Evolutionary conservation across 2,329 filamentous ascomycete species (phyloP).

Genomic region (Penicillium sp.): DNA sequence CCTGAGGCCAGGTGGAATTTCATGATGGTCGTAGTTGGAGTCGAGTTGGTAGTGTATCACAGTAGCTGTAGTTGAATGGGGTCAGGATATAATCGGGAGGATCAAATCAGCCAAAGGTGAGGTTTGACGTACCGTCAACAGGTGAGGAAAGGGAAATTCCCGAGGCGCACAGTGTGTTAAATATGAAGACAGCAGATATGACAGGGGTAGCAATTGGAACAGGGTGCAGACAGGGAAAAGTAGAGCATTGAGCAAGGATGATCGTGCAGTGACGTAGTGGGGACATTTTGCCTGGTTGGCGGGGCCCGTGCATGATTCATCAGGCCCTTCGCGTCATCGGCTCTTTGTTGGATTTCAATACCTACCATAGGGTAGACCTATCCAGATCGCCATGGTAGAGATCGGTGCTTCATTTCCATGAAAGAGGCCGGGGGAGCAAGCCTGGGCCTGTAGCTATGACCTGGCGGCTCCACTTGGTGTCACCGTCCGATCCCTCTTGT

Average conservation of each 20-base stretch:
- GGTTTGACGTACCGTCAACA: slow-evolving; percentile 4
- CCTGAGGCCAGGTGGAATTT: slow-evolving; percentile 72
- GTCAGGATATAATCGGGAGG: slow-evolving; percentile 3
- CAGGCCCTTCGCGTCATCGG: slow-evolving; percentile 21
- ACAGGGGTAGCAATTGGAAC: not conserved
- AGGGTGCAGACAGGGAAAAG: slow-evolving; percentile 19
- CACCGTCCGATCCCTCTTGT: not conserved
- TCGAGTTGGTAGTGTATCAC: not conserved
- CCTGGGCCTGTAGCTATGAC: not conserved
- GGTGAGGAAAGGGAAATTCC: not conserved
- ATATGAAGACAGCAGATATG: slow-evolving; percentile 12
- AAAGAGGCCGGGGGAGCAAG: too few relatives aligned
- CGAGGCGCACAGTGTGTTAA: slow-evolving; percentile 9
- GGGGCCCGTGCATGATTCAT: slow-evolving; percentile 30
- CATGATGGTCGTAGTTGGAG: slow-evolving; percentile 60
- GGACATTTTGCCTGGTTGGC: slow-evolving; percentile 25
- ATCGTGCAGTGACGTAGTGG: slow-evolving; percentile 41
- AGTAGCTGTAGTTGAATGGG: not conserved
- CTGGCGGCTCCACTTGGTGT: not conserved
- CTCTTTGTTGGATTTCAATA: not conserved
- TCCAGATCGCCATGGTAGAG: not conserved
- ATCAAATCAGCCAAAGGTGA: not conserved
- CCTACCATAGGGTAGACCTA: not conserved
- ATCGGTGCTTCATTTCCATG: too few relatives aligned
- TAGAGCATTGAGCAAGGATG: slow-evolving; percentile 29